Percentiles rank a stretch among this genome's conserved stretches.
Conservation (phyloP, 805 yeast species). For the Hanseniaspora pseudoguilliermondii region DNA sequence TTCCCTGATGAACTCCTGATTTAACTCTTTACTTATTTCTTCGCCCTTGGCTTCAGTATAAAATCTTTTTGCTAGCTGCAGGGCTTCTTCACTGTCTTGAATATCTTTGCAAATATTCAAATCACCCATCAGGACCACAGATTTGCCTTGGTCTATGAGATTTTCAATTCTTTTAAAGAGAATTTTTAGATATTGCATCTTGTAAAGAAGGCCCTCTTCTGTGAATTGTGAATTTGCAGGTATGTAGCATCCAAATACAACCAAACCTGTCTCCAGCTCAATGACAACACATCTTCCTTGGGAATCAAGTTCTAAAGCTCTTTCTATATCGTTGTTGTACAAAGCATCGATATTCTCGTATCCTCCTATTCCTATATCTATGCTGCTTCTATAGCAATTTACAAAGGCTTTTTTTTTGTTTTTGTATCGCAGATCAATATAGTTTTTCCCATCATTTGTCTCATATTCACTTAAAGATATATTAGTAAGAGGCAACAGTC, state of each 20-base stretch:
- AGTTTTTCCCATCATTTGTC: conserved; percentile 13
- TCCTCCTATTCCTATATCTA: conserved; percentile 49
- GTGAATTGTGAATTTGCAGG: conserved; percentile 79
- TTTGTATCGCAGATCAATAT: conserved; percentile 13
- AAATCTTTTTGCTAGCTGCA: conserved; percentile 20
- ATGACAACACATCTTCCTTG: conserved; percentile 75
- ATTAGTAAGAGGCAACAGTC: conserved; percentile 28
- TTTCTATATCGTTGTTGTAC: conserved; percentile 26
- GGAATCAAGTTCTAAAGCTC: conserved; percentile 44
- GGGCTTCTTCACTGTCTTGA: conserved; percentile 67
- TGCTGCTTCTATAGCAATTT: conserved; percentile 20
- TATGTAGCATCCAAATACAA: conserved; percentile 62
- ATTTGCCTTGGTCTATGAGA: conserved; percentile 44
- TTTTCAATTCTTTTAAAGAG: conserved; percentile 51
- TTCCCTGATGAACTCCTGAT: conserved; percentile 24
- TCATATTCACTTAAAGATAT: neutral
- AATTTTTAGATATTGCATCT: conserved; percentile 45
- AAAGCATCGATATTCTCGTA: conserved; percentile 35
- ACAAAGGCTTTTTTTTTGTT: neutral
- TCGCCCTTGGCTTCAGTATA: conserved; percentile 22
- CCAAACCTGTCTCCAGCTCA: conserved; percentile 53
- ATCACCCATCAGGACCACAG: conserved; percentile 78
- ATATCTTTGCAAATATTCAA: conserved; percentile 69
- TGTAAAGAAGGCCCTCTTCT: conserved; percentile 48
- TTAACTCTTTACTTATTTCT: conserved; percentile 27